Percentiles rank a stretch among this genome's conserved stretches.
Evolutionary conservation across 2,329 filamentous ascomycete genomes (phyloP).

Genomic region (Beauveria brongniartii): DNA sequence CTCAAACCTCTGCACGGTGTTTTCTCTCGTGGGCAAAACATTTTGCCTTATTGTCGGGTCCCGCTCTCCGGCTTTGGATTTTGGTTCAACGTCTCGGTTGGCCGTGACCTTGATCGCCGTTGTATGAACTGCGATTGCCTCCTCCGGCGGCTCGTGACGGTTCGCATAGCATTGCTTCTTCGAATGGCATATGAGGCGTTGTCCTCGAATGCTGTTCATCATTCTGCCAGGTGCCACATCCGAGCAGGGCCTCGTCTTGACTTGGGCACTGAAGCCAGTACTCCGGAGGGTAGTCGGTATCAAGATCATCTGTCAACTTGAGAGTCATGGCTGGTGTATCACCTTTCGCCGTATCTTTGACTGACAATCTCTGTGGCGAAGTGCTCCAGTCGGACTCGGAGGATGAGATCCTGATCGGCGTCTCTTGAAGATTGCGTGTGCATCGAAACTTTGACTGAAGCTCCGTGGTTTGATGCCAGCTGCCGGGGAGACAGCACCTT

Average conservation of each 20-base stretch:
- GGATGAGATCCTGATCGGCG: neutral
- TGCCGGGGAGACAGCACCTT: neutral
- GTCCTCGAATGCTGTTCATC: neutral
- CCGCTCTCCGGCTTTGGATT: neutral
- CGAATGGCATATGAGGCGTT: neutral
- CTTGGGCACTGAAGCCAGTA: neutral
- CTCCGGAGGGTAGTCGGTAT: neutral
- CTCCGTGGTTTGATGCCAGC: neutral
- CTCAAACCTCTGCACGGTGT: neutral
- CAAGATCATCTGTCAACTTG: neutral
- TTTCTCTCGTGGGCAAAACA: neutral
- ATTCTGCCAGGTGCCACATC: neutral
- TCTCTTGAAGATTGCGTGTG: neutral
- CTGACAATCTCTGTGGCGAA: neutral
- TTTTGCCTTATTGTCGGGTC: neutral
- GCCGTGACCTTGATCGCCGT: neutral
- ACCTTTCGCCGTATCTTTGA: neutral
- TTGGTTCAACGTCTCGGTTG: neutral
- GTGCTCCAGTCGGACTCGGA: conserved; percentile 3
- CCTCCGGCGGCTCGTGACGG: no score
- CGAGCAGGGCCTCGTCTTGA: neutral
- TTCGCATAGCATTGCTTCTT: neutral
- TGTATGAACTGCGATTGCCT: neutral
- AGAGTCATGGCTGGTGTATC: conserved; percentile 1
- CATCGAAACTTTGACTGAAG: neutral